Evolutionary conservation across 176 grass and related monocot genomes (phyloP), one percentile per base, ranked within the genome.

Genomic region (Phyllostachys edulis): DNA sequence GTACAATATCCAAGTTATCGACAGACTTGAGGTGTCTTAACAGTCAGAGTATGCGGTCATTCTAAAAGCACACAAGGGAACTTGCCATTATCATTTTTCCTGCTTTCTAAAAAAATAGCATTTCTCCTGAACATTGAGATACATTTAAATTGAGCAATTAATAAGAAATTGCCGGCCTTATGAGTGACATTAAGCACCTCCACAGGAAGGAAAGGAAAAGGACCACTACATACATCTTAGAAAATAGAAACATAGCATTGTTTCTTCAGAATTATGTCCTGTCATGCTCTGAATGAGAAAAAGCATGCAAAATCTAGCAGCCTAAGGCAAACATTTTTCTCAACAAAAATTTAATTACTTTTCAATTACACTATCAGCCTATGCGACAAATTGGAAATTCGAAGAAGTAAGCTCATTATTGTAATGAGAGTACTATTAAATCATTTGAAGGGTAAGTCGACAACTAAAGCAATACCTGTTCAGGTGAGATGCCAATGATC

Each of bases 401-500:
- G 7, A 62, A 82, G 16, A 82, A 72, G 68, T 40, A 71, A 47
- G 15, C 15, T 29, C 36, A 24, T 7, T 42, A 50, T 41, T 17
- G 27, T 46, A 8, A 34, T 32, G 16, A 29, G 1, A 42, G 6
- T 68, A 80, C 24, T 46, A 2, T 36, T 26, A 78, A 47, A 34
- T 47, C 18, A 47, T 47, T 45, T 61, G 67, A 76, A 41, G 9
- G 5, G 2, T 1, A 37, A 40, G 46, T 16, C 2, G 6, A 65
- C 56, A 82, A 0, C 64, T 29, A 39, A 63, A 84, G 54, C 37
- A 18, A 62, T 34, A 98, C 96, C 96, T 95, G 87, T 44, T 90
- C 84, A 71, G 69, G 82, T 63, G 93, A 92, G 73, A 98, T 91
- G 21, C 96, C 93, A 0, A 95, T 70, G 67, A 98, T 95, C 81